Percentiles rank a stretch among this genome's conserved stretches.
These are phyloP conservation scores for Aaosphaeria arxii DNA, from an alignment of 2,329 filamentous ascomycete species.

Conservation along the genomic window DNA sequence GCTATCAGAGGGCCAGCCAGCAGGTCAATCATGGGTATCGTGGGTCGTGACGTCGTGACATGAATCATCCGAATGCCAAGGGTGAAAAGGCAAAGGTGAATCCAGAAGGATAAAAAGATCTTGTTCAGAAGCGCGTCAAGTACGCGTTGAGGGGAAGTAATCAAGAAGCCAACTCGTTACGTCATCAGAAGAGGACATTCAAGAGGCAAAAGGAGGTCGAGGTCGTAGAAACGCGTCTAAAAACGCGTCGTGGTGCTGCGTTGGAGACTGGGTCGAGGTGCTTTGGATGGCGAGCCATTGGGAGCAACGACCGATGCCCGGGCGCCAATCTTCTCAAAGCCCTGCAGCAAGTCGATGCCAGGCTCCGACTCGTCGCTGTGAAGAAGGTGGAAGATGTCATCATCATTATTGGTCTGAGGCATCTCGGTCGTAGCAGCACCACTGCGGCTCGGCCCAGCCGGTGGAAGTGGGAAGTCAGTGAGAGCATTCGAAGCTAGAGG, in stretches of 20 bases:
- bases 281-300: slow-evolving; percentile 35
- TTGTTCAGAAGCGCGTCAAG: background rate
- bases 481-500: slow-evolving; percentile 7
- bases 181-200: slow-evolving; percentile 7
- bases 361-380: slow-evolving; percentile 60
- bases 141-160: background rate
- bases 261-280: slow-evolving; percentile 20
- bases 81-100: background rate
- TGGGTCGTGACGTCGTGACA: slow-evolving; percentile 31
- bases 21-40: slow-evolving; percentile 3
- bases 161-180: background rate
- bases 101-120: slow-evolving; percentile 2
- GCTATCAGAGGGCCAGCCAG: slow-evolving; percentile 8
- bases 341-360: slow-evolving; percentile 68
- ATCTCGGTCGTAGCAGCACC: slow-evolving; percentile 26
- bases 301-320: slow-evolving; percentile 24
- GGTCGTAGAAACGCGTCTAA: slow-evolving; percentile 11
- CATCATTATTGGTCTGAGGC: slow-evolving; percentile 38
- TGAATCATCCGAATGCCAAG: background rate
- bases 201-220: slow-evolving; percentile 5
- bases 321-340: slow-evolving; percentile 70
- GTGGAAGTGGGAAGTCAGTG: slow-evolving; percentile 15
- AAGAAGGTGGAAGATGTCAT: slow-evolving; percentile 57
- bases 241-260: slow-evolving; percentile 35
- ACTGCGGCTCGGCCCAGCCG: slow-evolving; percentile 17